Conservation (phyloP, 1,284 basidiomycete species). For the Malassezia dermatis region DNA sequence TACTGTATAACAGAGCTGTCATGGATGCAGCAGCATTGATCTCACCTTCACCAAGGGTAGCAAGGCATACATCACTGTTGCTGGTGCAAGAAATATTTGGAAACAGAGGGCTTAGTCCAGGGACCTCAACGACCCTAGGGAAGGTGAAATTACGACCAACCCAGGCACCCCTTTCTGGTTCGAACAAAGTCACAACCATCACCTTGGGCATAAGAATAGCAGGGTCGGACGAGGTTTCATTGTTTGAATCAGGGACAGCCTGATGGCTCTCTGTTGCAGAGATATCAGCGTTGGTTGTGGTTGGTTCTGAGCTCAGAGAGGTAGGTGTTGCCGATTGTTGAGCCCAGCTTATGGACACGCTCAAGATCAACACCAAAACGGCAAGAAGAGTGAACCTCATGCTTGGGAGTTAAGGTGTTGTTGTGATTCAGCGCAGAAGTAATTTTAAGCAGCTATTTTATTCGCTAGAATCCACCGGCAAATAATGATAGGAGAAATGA, state of each 20-base stretch:
- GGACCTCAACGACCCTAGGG: conserved; percentile 50
- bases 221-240: not conserved
- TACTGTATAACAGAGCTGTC: conserved; percentile 40
- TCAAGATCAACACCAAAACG: not conserved
- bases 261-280: not conserved
- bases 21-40: conserved; percentile 53
- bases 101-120: conserved; percentile 52
- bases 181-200: conserved; percentile 40
- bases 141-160: conserved; percentile 27
- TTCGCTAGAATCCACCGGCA: not conserved
- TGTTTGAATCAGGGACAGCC: not conserved
- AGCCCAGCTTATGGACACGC: not conserved
- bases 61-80: conserved; percentile 50
- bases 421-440: not conserved
- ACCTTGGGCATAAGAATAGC: conserved; percentile 5
- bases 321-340: not conserved
- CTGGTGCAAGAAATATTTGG: conserved; percentile 51
- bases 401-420: not conserved
- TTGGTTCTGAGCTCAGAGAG: not conserved
- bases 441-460: not conserved
- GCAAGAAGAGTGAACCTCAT: not conserved
- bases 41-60: conserved; percentile 50
- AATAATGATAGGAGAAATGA: conserved; percentile 3
- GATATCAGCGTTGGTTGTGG: not conserved
- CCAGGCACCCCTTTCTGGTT: conserved; percentile 48